Base-by-base conservation (phyloP, 306 rosid genomes). In the Vigna reflexopilosa region DNA sequence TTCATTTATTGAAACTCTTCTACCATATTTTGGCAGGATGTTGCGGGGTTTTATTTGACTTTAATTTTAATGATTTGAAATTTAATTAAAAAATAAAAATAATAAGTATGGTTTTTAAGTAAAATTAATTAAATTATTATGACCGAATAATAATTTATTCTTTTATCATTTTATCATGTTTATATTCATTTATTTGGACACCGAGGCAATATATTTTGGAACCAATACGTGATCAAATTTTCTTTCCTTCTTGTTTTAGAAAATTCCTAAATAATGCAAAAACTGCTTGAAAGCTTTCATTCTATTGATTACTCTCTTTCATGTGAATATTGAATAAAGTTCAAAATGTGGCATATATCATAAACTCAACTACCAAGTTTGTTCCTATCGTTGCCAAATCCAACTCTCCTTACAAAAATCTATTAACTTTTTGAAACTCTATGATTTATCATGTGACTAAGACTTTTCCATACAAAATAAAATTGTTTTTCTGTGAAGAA, bases 401-500 rank as follows among this genome's bases (percentile, higher is more conserved):
- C 14, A 69, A n/a, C 28, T 61, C 73, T 38, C 44, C 40, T 42
- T 9, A 6, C 4, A 73, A 1, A 20, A 9, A 73, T 4, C 28
- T 9, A 24, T 72, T 1, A 38, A 72, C 77, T 54, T 81, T 69
- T 38, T 40, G 16, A 40, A 64, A 3, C 38, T 49, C 24, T 13
- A 62, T 52, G 63, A 51, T 66, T 70, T 82, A 20, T 71, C 82
- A 45, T 65, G 82, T 77, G 82, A 82, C 38, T 70, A 44, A 22
- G 70, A 77, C 82, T 63, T 82, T 34, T 0, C 44, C 2, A 1
- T 22, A 61, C 7, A n/a, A 28, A 57, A 24, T 8, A 16, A 28
- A 24, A 0, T 2, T 8, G 0, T 55, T 19, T 19, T 66, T 65
- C 17, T 3, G 0, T 12, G 36, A 67, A 22, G 4, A 20, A 45